A percentile compares a stretch with the other conserved stretches of the same genome.
These are phyloP conservation scores for Lactarius psammicola DNA, from an alignment of 768 basidiomycete genomes.

Conservation along the genomic window DNA sequence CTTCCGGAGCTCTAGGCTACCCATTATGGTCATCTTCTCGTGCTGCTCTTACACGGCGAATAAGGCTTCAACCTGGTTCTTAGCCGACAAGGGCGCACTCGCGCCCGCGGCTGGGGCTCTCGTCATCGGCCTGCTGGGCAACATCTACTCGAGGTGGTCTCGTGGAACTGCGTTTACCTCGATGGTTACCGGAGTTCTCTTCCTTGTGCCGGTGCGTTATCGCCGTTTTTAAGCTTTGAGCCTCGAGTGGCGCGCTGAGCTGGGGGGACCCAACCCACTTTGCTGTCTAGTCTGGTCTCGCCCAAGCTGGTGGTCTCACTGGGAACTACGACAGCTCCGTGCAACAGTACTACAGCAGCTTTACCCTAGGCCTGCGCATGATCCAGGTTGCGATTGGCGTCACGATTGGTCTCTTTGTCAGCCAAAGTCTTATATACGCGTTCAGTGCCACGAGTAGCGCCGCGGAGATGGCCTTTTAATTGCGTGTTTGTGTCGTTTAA, in stretches of 20 bases:
- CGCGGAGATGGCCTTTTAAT: constrained; percentile 70
- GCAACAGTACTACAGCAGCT: constrained; percentile 72
- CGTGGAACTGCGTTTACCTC: constrained; percentile 84
- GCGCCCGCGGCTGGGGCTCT: constrained; percentile 78
- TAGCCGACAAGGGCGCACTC: constrained; percentile 69
- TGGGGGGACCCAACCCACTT: too few species aligned
- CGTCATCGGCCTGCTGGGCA: constrained; percentile 75
- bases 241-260: constrained; percentile 1
- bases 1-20: constrained; percentile 64
- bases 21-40: constrained; percentile 76
- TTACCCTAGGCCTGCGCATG: constrained; percentile 79
- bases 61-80: constrained; percentile 54
- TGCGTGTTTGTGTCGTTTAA: constrained; percentile 6
- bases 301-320: constrained; percentile 68
- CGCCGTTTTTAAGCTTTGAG: background rate
- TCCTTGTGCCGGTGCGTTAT: constrained; percentile 75
- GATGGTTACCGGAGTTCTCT: constrained; percentile 93
- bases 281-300: constrained; percentile 62
- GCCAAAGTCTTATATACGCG: constrained; percentile 76
- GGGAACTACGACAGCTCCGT: constrained; percentile 59
- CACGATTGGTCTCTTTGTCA: constrained; percentile 79
- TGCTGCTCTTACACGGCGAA: constrained; percentile 74
- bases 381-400: constrained; percentile 83
- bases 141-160: constrained; percentile 72
- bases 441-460: constrained; percentile 71